Conservation (phyloP, 108 stramenopile genomes). For the Conticribra weissflogii region DNA sequence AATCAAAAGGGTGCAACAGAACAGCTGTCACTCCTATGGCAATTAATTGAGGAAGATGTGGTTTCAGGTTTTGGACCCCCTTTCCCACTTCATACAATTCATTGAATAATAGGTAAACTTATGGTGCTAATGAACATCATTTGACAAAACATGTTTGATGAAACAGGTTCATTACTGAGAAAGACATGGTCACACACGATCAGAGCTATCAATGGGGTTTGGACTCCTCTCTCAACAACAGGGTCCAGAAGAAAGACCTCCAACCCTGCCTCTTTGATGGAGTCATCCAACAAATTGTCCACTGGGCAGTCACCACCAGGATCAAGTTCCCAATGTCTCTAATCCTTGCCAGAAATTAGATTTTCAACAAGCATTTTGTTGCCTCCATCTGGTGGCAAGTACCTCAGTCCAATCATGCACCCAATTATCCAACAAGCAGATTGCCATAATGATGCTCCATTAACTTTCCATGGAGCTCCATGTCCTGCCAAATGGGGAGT, state of each 20-base stretch:
- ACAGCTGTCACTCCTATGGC: too few species aligned
- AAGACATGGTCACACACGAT: conserved; percentile 13
- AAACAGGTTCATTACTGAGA: conserved; percentile 1
- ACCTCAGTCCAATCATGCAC: conserved; percentile 18
- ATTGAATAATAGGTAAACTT: background rate
- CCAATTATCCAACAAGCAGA: conserved; percentile 4
- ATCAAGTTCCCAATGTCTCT: background rate
- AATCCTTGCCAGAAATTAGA: conserved; percentile 3
- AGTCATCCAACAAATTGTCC: background rate
- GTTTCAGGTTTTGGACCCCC: background rate
- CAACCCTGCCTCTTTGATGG: background rate
- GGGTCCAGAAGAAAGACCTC: conserved; percentile 5
- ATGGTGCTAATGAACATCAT: conserved; percentile 1
- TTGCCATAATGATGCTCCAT: conserved; percentile 24
- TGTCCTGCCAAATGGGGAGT: too few species aligned
- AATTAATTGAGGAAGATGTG: too few species aligned
- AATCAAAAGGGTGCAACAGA: too few species aligned
- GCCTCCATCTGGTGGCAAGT: background rate
- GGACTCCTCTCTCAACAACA: conserved; percentile 1
- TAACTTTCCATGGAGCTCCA: conserved; percentile 15
- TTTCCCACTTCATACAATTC: background rate
- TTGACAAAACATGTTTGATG: conserved; percentile 5
- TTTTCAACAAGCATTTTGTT: conserved; percentile 4
- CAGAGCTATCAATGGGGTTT: background rate
- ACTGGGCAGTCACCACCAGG: background rate